Base-by-base conservation (phyloP, 148 eudicot species). In the Nepenthes mirabilis region DNA sequence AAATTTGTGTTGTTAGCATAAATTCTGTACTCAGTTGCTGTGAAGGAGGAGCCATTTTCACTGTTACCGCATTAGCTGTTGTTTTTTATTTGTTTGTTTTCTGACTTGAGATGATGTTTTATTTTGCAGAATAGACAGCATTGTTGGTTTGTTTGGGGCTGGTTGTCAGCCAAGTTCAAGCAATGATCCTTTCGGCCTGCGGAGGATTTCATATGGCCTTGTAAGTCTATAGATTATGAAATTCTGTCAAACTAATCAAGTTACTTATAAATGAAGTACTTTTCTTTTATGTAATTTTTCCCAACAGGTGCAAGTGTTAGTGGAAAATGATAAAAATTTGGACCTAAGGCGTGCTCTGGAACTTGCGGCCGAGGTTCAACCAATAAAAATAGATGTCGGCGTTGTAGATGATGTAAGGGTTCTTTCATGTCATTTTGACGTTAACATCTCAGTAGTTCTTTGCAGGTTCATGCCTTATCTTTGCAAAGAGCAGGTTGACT, bases 141-240 rank as follows among this genome's bases (percentile, higher is more conserved):
- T 93, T 75, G 95, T 93, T 68, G 99, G 99, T 57, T 72, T 93
- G 66, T 84, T 93, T 76, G 97, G 91, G 62, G 96, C 97, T 53
- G 96, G 99, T 59, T 93, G 99, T 70, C 95, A 89, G 73, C 89
- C 99, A 67, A 93, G 77, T 71, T 89, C 97, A 52, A 67, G 79
- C 53, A 93, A 77, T 68, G 99, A 93, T 55, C 99, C 97, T 55
- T 89, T 89, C 70, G 99, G 99, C 62, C 74, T 93, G 61, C 85
- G 97, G 56, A 84, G 99, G 73, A 84, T 75, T 66, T 84, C 99
- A 71, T 93, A 93, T 70, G 99, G 89, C 73, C 91, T 93, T 64
- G 99, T 93, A 82, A 66, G 95, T 54, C n/a, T 48, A 7, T 23
- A 9, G 33, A 55, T 10, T 54, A 56, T 35, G 49, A 3, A 49